Base-by-base conservation (phyloP, 2,329 filamentous ascomycete genomes). In the Alternaria ventricosa region DNA sequence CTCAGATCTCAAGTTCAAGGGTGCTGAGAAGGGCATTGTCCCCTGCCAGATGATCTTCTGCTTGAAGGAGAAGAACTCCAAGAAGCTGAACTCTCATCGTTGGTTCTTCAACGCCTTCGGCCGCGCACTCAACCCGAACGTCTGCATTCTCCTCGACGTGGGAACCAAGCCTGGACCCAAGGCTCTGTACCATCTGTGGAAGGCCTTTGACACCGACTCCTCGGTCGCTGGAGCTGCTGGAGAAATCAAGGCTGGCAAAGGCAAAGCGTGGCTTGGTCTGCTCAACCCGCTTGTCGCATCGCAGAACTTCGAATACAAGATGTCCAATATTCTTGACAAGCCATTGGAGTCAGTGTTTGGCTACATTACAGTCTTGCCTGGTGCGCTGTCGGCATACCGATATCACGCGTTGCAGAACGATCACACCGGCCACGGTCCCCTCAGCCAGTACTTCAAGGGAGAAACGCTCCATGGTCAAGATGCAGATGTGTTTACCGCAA, bases 101-200 rank as follows among this genome's bases (percentile, higher is more conserved):
- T 99, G 96, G 96, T 98, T 97, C 83, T 99, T 99, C 85, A 99
- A 99, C 77, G 96, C 96, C 0, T 97, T 99, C 77, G 96, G 96
- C 28, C 90, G 91, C 67, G 92, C 95, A 0, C 85, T 99, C 23
- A 97, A 95, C 70, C 96, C 96, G 0, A 99, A 99, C 70, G 92
- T 99, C 33, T 99, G 96, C 80, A 97, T 99, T 78, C 83, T 99
- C 66, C 90, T 99, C 13, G 96, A 99, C 79, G 96, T 99, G 11
- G 96, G 96, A 60, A 99, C 96, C 0, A 93, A 93, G 63, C 96
- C 96, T 0, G 93, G 93, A 1, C 86, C 89, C 46, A 97, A 91
- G 60, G 95, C 95, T 3, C 86, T 99, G n/a, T 99, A 99, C 75
- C 94, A 99, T 80, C 84, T 99, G 5, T 99, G 96, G 96, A 99